Conservation (phyloP, 306 rosid genomes). For the Begonia loranthoides region DNA sequence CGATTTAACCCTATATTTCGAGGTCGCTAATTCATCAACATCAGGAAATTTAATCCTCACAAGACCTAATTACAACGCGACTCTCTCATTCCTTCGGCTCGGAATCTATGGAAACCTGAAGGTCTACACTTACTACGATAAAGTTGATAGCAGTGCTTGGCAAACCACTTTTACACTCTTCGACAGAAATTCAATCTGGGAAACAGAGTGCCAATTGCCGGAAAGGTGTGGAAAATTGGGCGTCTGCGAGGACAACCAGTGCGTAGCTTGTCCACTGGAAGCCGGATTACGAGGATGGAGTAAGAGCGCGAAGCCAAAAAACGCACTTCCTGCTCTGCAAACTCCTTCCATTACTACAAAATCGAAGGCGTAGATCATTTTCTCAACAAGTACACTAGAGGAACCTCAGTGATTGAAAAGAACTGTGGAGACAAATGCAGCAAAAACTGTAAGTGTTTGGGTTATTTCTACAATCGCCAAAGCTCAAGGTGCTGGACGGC, state of each 20-base stretch:
- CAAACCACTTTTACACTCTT: too few species aligned
- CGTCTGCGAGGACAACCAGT: slow-evolving; percentile 23
- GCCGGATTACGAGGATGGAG: slow-evolving; percentile 21
- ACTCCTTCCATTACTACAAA: slow-evolving; percentile 1
- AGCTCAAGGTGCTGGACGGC: slow-evolving; percentile 3
- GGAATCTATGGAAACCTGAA: too few species aligned
- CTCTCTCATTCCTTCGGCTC: too few species aligned
- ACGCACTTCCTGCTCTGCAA: background rate
- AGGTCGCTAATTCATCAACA: too few species aligned
- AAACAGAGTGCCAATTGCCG: slow-evolving; percentile 33
- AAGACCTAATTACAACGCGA: too few species aligned
- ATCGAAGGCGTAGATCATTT: slow-evolving; percentile 2
- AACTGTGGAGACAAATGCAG: slow-evolving; percentile 2
- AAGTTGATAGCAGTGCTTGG: too few species aligned
- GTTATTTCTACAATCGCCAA: background rate
- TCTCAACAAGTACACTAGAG: background rate
- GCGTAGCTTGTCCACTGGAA: slow-evolving; percentile 20
- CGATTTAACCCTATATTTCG: too few species aligned
- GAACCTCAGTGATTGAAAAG: background rate
- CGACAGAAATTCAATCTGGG: too few species aligned
- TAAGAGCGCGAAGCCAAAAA: too few species aligned
- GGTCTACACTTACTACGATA: too few species aligned
- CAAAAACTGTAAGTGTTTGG: slow-evolving; percentile 3
- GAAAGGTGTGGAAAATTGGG: slow-evolving; percentile 26
- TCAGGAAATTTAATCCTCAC: too few species aligned